A percentile compares a stretch with the other conserved stretches of the same genome.
Evolutionary conservation across 1,284 basidiomycete genomes (phyloP).

Genomic region (Mycosarcoma mackinlayi): DNA sequence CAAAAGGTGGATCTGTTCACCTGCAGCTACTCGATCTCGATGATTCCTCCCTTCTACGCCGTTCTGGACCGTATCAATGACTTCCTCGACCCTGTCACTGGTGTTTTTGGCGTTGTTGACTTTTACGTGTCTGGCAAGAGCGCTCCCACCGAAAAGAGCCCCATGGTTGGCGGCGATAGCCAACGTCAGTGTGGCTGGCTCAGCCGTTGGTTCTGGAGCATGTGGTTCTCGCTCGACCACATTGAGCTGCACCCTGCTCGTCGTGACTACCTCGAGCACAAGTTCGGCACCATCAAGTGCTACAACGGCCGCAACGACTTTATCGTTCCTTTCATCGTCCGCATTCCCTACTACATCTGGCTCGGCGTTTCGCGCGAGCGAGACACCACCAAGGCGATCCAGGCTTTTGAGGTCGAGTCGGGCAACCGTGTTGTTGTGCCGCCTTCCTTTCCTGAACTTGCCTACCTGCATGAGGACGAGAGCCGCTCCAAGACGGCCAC

Average conservation of each 20-base stretch:
- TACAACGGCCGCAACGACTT: slow-evolving; percentile 82
- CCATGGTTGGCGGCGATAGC: slow-evolving; percentile 75
- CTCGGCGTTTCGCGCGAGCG: slow-evolving; percentile 78
- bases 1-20: slow-evolving; percentile 67
- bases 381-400: slow-evolving; percentile 74
- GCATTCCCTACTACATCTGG: slow-evolving; percentile 81
- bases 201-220: slow-evolving; percentile 77
- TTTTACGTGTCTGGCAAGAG: slow-evolving; percentile 80
- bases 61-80: slow-evolving; percentile 79
- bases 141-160: slow-evolving; percentile 73
- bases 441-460: slow-evolving; percentile 64
- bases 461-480: slow-evolving; percentile 38
- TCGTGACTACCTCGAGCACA: slow-evolving; percentile 80
- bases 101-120: slow-evolving; percentile 80
- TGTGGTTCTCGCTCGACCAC: slow-evolving; percentile 81
- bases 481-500: slow-evolving; percentile 43
- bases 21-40: slow-evolving; percentile 67
- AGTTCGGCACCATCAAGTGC: slow-evolving; percentile 76
- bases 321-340: slow-evolving; percentile 77
- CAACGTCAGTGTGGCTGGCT: slow-evolving; percentile 80
- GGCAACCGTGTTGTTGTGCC: slow-evolving; percentile 72
- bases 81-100: slow-evolving; percentile 76
- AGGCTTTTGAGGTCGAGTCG: slow-evolving; percentile 79
- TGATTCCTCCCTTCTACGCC: slow-evolving; percentile 78
- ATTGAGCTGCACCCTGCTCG: slow-evolving; percentile 77